phyloP scores from a whole-genome alignment of 129 eudicot species.

The Saussurea involucrata region DNA sequence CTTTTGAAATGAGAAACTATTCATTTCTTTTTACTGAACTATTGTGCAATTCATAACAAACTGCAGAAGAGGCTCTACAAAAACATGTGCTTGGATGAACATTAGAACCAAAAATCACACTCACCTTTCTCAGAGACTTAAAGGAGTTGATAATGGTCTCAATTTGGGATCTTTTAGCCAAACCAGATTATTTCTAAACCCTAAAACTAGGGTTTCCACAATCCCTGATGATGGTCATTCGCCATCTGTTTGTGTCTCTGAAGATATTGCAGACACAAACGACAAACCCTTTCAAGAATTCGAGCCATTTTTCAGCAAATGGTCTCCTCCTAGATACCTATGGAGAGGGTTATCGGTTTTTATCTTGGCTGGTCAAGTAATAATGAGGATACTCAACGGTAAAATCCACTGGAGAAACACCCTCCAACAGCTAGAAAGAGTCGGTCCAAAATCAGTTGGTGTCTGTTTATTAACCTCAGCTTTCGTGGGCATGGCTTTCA shows the following conservation, averaged over 20 bases:
- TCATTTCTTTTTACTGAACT: slow-evolving; percentile 6
- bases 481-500: slow-evolving; percentile 95
- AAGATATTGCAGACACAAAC: slow-evolving; percentile 35
- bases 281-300: slow-evolving; percentile 23
- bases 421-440: slow-evolving; percentile 92
- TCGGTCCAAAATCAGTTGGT: slow-evolving; percentile 94
- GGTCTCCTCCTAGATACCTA: slow-evolving; percentile 83
- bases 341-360: slow-evolving; percentile 82
- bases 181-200: slow-evolving; percentile 22
- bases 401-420: slow-evolving; percentile 95
- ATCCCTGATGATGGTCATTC: slow-evolving; percentile 54
- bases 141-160: slow-evolving; percentile 22
- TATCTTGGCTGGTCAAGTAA: slow-evolving; percentile 80
- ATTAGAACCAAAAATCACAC: slow-evolving; percentile 13
- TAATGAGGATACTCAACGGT: slow-evolving; percentile 54
- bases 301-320: slow-evolving; percentile 48
- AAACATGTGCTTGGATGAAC: slow-evolving; percentile 21
- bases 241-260: slow-evolving; percentile 27
- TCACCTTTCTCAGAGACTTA: slow-evolving; percentile 26
- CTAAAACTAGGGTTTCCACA: slow-evolving; percentile 21
- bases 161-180: slow-evolving; percentile 7
- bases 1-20: background rate
- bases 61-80: slow-evolving; percentile 44
- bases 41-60: slow-evolving; percentile 8
- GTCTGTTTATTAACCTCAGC: slow-evolving; percentile 88